phyloP scores from a whole-genome alignment of 1,284 basidiomycete species.

The Porogramme epimiltina region DNA sequence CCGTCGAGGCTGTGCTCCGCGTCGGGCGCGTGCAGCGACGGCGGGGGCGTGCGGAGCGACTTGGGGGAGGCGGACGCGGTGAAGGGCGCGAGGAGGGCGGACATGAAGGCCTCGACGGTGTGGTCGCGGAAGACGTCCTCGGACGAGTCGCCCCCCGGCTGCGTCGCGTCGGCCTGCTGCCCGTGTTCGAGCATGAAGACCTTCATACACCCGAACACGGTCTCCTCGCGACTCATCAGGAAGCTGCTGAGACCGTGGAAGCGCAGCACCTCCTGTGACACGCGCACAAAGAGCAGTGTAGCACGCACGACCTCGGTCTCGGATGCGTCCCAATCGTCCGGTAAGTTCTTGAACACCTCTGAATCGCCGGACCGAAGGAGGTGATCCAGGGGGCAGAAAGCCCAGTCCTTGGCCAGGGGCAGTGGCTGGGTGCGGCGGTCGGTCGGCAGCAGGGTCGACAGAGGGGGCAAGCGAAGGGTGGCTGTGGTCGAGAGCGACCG shows the following conservation, averaged over 20 bases:
- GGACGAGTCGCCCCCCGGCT: slow-evolving; percentile 36
- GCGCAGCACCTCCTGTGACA: slow-evolving; percentile 36
- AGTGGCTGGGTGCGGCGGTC: slow-evolving; percentile 45
- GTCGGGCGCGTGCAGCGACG: slow-evolving; percentile 9
- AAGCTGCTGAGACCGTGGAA: slow-evolving; percentile 43
- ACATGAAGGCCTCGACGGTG: slow-evolving; percentile 61
- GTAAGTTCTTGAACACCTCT: slow-evolving; percentile 69
- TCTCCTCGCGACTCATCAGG: slow-evolving; percentile 53
- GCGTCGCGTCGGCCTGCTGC: slow-evolving; percentile 43
- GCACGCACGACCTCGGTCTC: slow-evolving; percentile 81
- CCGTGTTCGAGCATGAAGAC: slow-evolving; percentile 94
- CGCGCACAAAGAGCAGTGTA: slow-evolving; percentile 31
- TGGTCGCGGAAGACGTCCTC: slow-evolving; percentile 75
- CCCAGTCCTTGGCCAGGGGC: slow-evolving; percentile 76
- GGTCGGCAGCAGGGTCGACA: slow-evolving; percentile 25
- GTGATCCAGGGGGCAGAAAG: slow-evolving; percentile 74
- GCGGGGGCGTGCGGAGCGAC: slow-evolving; percentile 36
- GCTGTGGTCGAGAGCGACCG: slow-evolving; percentile 54
- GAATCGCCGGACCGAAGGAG: slow-evolving; percentile 82
- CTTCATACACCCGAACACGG: slow-evolving; percentile 83
- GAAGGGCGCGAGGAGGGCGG: slow-evolving; percentile 59
- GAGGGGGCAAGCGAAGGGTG: slow-evolving; percentile 55
- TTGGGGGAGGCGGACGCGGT: slow-evolving; percentile 34
- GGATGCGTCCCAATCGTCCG: slow-evolving; percentile 75
- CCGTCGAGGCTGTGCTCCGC: slow-evolving; percentile 48